Evolutionary conservation across 441 rosid species (phyloP).

Genomic region (Adansonia madagascariensis): DNA sequence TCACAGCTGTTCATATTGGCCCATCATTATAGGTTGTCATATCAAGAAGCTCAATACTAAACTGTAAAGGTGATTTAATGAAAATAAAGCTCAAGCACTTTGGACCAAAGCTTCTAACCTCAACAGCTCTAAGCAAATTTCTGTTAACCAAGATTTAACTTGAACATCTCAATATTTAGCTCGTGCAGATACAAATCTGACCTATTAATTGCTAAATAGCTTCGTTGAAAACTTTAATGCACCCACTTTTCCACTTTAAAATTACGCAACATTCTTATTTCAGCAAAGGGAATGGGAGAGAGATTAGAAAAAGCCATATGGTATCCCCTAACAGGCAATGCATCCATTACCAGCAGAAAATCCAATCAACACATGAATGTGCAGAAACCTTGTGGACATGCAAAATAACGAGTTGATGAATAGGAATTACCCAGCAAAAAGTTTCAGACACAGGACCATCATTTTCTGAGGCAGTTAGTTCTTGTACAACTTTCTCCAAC

Average conservation of each 20-base stretch:
- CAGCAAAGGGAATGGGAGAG: background rate
- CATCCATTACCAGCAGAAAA: constrained; percentile 7
- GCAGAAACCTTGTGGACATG: background rate
- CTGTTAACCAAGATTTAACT: background rate
- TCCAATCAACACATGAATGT: background rate
- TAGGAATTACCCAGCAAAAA: constrained; percentile 57
- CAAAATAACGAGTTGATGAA: constrained; percentile 14
- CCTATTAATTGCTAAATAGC: background rate
- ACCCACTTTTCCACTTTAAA: background rate
- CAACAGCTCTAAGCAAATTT: background rate
- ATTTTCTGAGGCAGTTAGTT: constrained; percentile 61
- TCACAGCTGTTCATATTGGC: background rate
- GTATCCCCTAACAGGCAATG: background rate
- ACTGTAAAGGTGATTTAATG: background rate
- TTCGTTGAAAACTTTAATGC: constrained; percentile 13
- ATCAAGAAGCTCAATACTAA: background rate
- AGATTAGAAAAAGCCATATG: constrained; percentile 20
- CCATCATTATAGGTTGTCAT: background rate
- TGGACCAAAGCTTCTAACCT: background rate
- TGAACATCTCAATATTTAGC: constrained; percentile 7
- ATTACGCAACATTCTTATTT: background rate
- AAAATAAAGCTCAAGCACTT: background rate
- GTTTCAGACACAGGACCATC: constrained; percentile 62
- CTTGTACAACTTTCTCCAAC: constrained; percentile 70
- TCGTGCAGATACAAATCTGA: background rate